Evolutionary conservation across 805 yeast species (phyloP).

Genomic region (Saccharomycopsis sp.): DNA sequence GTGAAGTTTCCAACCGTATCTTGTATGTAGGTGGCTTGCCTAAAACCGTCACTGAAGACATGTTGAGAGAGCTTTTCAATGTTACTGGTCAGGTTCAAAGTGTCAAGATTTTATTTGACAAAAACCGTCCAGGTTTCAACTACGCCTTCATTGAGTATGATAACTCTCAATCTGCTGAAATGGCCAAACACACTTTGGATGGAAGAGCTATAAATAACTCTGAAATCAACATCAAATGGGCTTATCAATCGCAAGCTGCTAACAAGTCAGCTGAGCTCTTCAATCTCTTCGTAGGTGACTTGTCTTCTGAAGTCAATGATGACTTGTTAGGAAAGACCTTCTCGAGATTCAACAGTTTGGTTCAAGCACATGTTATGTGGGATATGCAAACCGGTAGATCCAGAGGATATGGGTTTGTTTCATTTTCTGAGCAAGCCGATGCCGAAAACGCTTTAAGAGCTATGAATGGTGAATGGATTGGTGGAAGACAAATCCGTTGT

Average conservation of each 20-base stretch:
- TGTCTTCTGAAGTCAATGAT: slow-evolving; percentile 77
- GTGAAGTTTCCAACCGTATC: slow-evolving; percentile 67
- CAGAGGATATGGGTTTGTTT: slow-evolving; percentile 87
- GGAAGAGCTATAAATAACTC: slow-evolving; percentile 50
- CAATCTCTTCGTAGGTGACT: slow-evolving; percentile 82
- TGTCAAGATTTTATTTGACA: slow-evolving; percentile 69
- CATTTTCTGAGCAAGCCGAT: slow-evolving; percentile 57
- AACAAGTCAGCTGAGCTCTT: slow-evolving; percentile 46
- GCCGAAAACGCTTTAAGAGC: slow-evolving; percentile 67
- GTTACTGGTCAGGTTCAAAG: slow-evolving; percentile 54
- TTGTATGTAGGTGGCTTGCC: slow-evolving; percentile 73
- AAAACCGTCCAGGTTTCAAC: slow-evolving; percentile 64
- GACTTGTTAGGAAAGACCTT: slow-evolving; percentile 58
- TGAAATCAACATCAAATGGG: slow-evolving; percentile 69
- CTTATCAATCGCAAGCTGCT: slow-evolving; percentile 73
- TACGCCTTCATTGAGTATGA: slow-evolving; percentile 81
- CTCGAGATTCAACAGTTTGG: slow-evolving; percentile 47
- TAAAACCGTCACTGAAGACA: slow-evolving; percentile 57
- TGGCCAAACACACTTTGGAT: slow-evolving; percentile 54
- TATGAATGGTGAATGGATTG: slow-evolving; percentile 68
- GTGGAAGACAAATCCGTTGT: slow-evolving; percentile 72
- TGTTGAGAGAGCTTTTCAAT: slow-evolving; percentile 54
- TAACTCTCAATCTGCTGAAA: slow-evolving; percentile 48
- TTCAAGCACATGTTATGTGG: slow-evolving; percentile 95
- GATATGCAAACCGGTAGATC: slow-evolving; percentile 92